Conservation (phyloP, 176 grass and related monocot species). For the Aegilops umbellulata region DNA sequence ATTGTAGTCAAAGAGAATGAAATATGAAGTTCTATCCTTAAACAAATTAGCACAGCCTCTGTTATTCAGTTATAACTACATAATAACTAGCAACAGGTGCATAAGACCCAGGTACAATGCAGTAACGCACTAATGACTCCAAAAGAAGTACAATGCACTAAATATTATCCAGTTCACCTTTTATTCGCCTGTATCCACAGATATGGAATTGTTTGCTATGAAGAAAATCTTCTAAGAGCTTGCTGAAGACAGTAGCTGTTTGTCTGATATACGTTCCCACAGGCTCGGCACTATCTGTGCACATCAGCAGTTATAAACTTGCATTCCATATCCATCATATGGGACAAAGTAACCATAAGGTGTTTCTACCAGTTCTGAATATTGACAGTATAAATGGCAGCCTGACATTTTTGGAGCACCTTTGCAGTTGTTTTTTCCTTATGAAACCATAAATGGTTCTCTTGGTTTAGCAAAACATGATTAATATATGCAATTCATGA, state of each 20-base stretch:
- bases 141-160: not conserved
- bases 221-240: not conserved
- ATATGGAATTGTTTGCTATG: not conserved
- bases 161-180: not conserved
- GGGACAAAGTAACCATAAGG: not conserved
- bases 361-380: not conserved
- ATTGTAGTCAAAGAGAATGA: not conserved
- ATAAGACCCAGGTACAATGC: not conserved
- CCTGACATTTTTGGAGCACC: not conserved
- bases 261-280: not conserved
- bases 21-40: not conserved
- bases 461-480: not conserved
- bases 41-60: not conserved
- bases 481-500: not conserved
- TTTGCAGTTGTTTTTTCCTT: not conserved
- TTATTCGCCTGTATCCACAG: slow-evolving; percentile 4
- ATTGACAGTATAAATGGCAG: not conserved
- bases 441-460: not conserved
- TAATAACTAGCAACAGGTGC: not conserved
- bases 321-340: not conserved
- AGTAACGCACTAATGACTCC: not conserved
- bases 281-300: not conserved
- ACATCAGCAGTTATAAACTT: slow-evolving; percentile 21
- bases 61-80: not conserved
- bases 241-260: not conserved